Conservation (phyloP, 139 green algal genomes). For the Coelastrella sp. region DNA sequence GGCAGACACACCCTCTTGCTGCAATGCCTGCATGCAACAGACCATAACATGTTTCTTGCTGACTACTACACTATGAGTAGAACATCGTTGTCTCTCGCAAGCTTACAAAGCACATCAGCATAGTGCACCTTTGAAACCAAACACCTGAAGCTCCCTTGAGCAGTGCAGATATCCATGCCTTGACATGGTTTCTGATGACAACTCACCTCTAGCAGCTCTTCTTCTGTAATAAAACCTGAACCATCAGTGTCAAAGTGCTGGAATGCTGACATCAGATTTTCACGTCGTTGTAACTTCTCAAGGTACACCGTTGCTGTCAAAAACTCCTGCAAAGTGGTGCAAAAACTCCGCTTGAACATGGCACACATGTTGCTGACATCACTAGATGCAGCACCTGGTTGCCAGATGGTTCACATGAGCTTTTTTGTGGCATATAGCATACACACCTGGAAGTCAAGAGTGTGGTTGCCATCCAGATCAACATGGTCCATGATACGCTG, state of each 20-base stretch:
- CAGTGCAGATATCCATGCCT: no score
- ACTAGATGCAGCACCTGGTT: no score
- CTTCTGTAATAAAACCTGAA: conserved; percentile 70
- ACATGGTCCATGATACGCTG: conserved; percentile 73
- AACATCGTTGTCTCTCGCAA: no score
- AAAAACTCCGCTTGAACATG: no score
- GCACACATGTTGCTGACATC: no score
- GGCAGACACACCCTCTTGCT: conserved; percentile 31
- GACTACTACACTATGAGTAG: no score
- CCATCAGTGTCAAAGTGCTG: conserved; percentile 77
- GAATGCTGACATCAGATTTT: conserved; percentile 77
- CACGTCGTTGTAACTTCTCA: conserved; percentile 75
- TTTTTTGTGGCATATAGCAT: no score
- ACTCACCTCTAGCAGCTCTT: conserved; percentile 71
- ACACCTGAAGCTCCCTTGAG: no score
- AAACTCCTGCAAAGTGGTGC: conserved; percentile 75
- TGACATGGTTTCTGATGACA: no score
- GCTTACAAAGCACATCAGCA: no score
- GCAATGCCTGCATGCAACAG: conserved; percentile 26
- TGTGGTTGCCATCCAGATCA: conserved; percentile 77
- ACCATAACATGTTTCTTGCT: background rate
- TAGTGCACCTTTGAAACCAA: no score
- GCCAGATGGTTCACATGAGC: no score
- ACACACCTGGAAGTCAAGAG: conserved; percentile 86
- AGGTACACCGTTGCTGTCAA: conserved; percentile 82